phyloP scores from a whole-genome alignment of 1,139 yeast genomes.

The Sugiyamaella grinbergsii region DNA sequence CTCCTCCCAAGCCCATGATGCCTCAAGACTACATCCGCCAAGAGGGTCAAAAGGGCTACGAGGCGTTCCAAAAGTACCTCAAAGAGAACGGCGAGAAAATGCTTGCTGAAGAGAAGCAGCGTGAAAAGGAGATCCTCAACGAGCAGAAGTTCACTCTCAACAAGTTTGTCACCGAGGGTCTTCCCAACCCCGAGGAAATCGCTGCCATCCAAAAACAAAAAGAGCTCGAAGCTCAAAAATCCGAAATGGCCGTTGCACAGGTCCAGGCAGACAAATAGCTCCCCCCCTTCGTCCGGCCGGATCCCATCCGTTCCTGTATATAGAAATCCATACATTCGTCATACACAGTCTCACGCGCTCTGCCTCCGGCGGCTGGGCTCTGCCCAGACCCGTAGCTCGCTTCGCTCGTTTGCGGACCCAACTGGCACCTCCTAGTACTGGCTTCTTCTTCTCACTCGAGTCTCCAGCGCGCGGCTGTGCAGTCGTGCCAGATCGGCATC shows the following conservation, averaged over 20 bases:
- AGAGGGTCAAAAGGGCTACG: conserved; percentile 89
- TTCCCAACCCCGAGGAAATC: conserved; percentile 83
- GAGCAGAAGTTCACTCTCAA: conserved; percentile 77
- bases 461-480: too few relatives aligned
- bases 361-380: conserved; percentile 7
- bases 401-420: neutral
- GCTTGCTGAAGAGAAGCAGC: conserved; percentile 75
- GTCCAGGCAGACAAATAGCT: conserved; percentile 22
- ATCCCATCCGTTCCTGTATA: neutral
- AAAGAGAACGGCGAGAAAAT: conserved; percentile 88
- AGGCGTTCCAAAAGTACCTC: conserved; percentile 77
- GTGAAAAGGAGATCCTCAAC: conserved; percentile 77
- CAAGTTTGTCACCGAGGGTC: conserved; percentile 80
- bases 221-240: conserved; percentile 45
- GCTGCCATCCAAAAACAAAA: conserved; percentile 63
- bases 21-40: conserved; percentile 90
- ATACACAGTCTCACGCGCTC: neutral
- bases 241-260: conserved; percentile 23
- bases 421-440: too few relatives aligned
- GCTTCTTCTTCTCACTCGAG: too few relatives aligned
- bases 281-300: neutral
- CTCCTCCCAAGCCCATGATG: conserved; percentile 69
- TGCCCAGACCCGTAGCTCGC: neutral
- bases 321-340: neutral
- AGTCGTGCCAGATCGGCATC: too few relatives aligned